Conservation (phyloP, 306 rosid species). For the Glycine tomentella region DNA sequence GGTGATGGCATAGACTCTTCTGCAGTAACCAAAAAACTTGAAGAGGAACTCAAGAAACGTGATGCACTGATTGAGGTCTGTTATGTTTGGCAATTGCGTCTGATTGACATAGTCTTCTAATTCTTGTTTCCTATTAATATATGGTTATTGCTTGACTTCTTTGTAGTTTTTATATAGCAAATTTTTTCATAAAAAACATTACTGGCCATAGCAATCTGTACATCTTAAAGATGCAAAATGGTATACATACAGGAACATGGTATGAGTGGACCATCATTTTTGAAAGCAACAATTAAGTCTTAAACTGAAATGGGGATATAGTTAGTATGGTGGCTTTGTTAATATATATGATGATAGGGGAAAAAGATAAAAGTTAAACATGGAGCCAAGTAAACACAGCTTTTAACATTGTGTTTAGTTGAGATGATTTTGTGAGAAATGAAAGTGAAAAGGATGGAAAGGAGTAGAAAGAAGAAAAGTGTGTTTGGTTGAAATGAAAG, state of each 20-base stretch:
- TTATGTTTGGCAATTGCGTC: slow-evolving; percentile 42
- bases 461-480: too few species aligned
- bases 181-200: not conserved
- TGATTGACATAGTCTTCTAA: slow-evolving; percentile 20
- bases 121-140: not conserved
- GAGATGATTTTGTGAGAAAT: too few species aligned
- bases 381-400: slow-evolving; percentile 15
- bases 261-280: not conserved
- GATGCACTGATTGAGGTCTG: slow-evolving; percentile 96
- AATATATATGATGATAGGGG: slow-evolving; percentile 17
- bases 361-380: slow-evolving; percentile 5
- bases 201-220: not conserved
- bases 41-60: slow-evolving; percentile 96
- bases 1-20: slow-evolving; percentile 75
- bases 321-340: not conserved
- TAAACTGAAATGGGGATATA: slow-evolving; percentile 38
- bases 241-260: slow-evolving; percentile 16
- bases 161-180: not conserved
- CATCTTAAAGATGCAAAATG: not conserved
- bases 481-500: too few species aligned
- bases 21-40: slow-evolving; percentile 81
- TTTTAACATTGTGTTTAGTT: too few species aligned
- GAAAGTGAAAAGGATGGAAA: too few species aligned
- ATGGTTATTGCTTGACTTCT: slow-evolving; percentile 30
- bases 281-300: not conserved